Conservation (phyloP, 805 yeast species). For the Ogataea allantospora region DNA sequence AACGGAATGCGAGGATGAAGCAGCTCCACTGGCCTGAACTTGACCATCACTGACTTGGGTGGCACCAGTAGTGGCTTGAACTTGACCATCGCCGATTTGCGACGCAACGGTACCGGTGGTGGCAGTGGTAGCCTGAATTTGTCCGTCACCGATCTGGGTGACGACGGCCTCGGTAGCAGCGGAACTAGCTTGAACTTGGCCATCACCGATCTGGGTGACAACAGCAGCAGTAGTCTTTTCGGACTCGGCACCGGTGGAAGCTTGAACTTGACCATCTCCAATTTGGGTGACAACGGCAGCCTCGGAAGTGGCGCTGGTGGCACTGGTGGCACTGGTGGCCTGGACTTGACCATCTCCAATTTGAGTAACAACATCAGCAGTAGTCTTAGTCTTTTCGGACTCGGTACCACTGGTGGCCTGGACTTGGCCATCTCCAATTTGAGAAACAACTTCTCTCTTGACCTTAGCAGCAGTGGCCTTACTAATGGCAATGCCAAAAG, state of each 20-base stretch:
- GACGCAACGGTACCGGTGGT: constrained; percentile 38
- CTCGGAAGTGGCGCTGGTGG: constrained; percentile 16
- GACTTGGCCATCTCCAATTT: constrained; percentile 44
- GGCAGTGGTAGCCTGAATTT: constrained; percentile 35
- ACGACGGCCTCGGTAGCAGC: constrained; percentile 17
- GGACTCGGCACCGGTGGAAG: constrained; percentile 13
- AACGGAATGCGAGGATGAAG: constrained; percentile 26
- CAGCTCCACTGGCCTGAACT: constrained; percentile 39
- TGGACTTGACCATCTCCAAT: constrained; percentile 31
- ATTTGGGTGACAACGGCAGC: constrained; percentile 25
- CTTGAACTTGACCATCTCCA: constrained; percentile 32
- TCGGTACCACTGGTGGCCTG: too few relatives aligned
- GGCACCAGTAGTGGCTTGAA: constrained; percentile 38
- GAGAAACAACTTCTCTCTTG: constrained; percentile 38
- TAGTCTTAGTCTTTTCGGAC: constrained; percentile 25
- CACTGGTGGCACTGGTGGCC: constrained; percentile 11
- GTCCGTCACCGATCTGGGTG: constrained; percentile 46
- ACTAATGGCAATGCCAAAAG: constrained; percentile 69
- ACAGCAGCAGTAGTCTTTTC: constrained; percentile 39
- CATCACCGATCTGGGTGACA: constrained; percentile 11
- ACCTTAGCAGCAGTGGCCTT: constrained; percentile 34
- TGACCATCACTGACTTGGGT: constrained; percentile 46
- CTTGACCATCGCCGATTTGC: constrained; percentile 45
- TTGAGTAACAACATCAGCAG: constrained; percentile 23
- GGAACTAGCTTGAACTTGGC: constrained; percentile 38